These are phyloP conservation scores for Teratosphaeria destructans DNA, from an alignment of 2,329 filamentous ascomycete species.

Conservation along the genomic window DNA sequence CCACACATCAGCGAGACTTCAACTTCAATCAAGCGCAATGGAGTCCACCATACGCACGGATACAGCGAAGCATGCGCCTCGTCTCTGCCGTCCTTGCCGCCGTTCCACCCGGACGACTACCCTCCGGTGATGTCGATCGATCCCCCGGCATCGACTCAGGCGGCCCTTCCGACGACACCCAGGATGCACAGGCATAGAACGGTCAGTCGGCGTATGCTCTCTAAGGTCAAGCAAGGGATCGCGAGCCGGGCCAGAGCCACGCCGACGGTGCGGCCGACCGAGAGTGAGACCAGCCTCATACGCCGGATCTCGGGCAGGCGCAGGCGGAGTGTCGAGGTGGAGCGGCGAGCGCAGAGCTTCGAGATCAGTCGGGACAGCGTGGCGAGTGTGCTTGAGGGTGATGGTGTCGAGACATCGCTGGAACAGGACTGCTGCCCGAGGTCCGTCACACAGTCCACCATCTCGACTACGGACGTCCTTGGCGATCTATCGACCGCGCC, in stretches of 20 bases:
- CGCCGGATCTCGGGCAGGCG: constrained; percentile 20
- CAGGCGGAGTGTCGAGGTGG: constrained; percentile 13
- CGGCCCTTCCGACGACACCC: not conserved
- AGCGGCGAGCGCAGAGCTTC: constrained; percentile 18
- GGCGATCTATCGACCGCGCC: not conserved
- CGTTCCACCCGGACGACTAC: constrained; percentile 1
- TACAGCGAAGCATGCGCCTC: not conserved
- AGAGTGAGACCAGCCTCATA: constrained; percentile 19
- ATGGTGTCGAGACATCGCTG: not conserved
- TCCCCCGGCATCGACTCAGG: not conserved
- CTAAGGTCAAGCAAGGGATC: constrained; percentile 25
- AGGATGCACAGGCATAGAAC: constrained; percentile 21
- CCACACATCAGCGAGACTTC: not conserved
- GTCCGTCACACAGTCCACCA: constrained; percentile 19
- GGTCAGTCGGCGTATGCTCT: constrained; percentile 26
- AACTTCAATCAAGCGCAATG: not conserved
- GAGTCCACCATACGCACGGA: not conserved
- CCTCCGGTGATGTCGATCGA: not conserved
- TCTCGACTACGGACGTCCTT: constrained; percentile 15
- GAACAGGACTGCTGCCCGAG: not conserved
- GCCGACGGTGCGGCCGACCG: constrained; percentile 13
- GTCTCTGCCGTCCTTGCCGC: not conserved
- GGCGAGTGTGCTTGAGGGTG: constrained; percentile 11
- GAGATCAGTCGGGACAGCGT: constrained; percentile 19
- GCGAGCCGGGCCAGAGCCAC: constrained; percentile 18